Percentiles rank a stretch among this genome's conserved stretches.
Evolutionary conservation across 345 rosid genomes (phyloP).

Genomic region (Bruguiera gymnorhiza): DNA sequence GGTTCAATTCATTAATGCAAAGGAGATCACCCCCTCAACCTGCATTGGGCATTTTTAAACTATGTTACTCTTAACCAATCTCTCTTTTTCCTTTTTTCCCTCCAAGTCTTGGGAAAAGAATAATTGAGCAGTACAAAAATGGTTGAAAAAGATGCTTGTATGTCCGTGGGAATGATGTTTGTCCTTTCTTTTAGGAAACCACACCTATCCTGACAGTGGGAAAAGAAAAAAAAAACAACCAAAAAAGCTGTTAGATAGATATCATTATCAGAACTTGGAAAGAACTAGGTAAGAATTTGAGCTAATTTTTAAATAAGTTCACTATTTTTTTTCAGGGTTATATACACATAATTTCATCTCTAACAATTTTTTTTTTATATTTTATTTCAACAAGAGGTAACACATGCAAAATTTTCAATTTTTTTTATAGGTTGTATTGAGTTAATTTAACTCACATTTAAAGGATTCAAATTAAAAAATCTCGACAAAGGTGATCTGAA

Average conservation of each 20-base stretch:
- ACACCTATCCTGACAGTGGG: slow-evolving; percentile 31
- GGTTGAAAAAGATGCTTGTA: slow-evolving; percentile 8
- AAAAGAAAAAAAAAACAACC: slow-evolving; percentile 11
- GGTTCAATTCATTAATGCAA: too few species aligned
- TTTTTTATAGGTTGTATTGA: too few species aligned
- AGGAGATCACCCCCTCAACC: too few species aligned
- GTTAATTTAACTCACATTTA: too few species aligned
- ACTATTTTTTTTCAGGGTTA: neutral
- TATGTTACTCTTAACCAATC: too few species aligned
- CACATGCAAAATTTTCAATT: too few species aligned
- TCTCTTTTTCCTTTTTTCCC: too few species aligned
- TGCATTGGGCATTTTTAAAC: too few species aligned
- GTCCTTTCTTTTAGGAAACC: slow-evolving; percentile 23
- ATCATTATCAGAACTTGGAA: slow-evolving; percentile 44
- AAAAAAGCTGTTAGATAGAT: slow-evolving; percentile 30
- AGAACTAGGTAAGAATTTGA: slow-evolving; percentile 21
- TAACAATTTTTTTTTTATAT: neutral
- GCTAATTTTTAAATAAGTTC: slow-evolving; percentile 23
- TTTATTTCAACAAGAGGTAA: too few species aligned
- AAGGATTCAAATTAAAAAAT: too few species aligned
- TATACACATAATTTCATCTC: too few species aligned
- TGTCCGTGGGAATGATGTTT: slow-evolving; percentile 11
- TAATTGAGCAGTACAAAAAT: slow-evolving; percentile 6
- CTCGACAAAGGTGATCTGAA: too few species aligned
- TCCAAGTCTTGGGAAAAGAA: neutral